Percentiles rank a stretch among this genome's conserved stretches.
These are phyloP conservation scores for Fagus crenata DNA, from an alignment of 306 rosid species.

Conservation along the genomic window DNA sequence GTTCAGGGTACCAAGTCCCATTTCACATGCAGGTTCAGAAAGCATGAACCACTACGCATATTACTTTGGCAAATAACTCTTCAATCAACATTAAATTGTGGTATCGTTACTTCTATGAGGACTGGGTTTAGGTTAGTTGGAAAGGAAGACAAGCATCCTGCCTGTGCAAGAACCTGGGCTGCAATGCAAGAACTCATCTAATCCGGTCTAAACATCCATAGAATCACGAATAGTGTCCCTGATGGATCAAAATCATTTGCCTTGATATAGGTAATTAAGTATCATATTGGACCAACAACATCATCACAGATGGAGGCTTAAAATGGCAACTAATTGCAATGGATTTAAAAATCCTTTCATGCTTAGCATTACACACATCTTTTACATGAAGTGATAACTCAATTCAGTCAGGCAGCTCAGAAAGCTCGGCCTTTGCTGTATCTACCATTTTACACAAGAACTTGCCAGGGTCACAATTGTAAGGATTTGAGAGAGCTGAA, in stretches of 20 bases:
- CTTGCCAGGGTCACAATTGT: constrained; percentile 57
- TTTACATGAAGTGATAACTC: constrained; percentile 3
- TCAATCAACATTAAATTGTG: no score
- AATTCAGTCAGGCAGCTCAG: constrained; percentile 78
- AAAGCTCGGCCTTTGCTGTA: constrained; percentile 75
- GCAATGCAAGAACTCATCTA: background rate
- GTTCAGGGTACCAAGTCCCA: no score
- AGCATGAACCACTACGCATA: no score
- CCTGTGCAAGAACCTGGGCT: background rate
- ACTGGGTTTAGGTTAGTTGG: background rate
- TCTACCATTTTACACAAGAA: constrained; percentile 75
- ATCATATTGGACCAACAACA: background rate
- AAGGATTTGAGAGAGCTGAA: constrained; percentile 70
- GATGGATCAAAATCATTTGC: background rate
- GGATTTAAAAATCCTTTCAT: background rate
- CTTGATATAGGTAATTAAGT: background rate
- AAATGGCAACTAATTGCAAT: background rate
- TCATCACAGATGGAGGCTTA: background rate
- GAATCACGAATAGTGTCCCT: background rate
- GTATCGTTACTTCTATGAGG: no score
- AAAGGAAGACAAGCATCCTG: background rate
- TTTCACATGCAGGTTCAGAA: no score
- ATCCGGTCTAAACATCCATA: background rate
- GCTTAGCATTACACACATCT: background rate
- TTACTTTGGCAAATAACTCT: no score